These are phyloP conservation scores for Solanum virginianum DNA, from an alignment of 257 asterid genomes.

Conservation along the genomic window DNA sequence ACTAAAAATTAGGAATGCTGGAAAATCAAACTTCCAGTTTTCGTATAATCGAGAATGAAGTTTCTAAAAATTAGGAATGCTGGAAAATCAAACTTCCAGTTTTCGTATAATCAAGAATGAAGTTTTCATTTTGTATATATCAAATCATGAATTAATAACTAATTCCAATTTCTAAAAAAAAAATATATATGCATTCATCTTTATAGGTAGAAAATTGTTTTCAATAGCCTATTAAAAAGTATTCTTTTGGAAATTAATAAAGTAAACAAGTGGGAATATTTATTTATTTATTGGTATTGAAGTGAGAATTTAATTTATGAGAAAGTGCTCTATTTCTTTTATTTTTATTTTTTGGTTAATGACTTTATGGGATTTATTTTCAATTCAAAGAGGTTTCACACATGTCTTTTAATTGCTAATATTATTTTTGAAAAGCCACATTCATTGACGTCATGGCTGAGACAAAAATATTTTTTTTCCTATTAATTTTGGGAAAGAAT, in stretches of 20 bases:
- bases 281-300: neutral
- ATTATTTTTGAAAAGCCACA: neutral
- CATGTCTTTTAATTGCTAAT: neutral
- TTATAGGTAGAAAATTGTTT: neutral
- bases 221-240: fast-evolving
- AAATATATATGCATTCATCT: neutral
- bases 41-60: too few species aligned
- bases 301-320: neutral
- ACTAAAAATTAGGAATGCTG: too few species aligned
- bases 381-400: neutral
- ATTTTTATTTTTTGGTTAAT: neutral
- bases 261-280: neutral
- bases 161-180: too few species aligned
- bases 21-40: too few species aligned
- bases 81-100: too few species aligned
- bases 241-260: neutral
- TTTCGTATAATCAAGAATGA: too few species aligned
- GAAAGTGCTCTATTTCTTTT: neutral
- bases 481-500: neutral
- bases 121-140: too few species aligned
- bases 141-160: too few species aligned
- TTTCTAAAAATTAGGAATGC: too few species aligned
- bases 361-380: neutral
- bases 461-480: neutral
- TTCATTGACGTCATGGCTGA: neutral